Evolutionary conservation across 345 rosid genomes (phyloP).

Genomic region (Durio zibethinus): DNA sequence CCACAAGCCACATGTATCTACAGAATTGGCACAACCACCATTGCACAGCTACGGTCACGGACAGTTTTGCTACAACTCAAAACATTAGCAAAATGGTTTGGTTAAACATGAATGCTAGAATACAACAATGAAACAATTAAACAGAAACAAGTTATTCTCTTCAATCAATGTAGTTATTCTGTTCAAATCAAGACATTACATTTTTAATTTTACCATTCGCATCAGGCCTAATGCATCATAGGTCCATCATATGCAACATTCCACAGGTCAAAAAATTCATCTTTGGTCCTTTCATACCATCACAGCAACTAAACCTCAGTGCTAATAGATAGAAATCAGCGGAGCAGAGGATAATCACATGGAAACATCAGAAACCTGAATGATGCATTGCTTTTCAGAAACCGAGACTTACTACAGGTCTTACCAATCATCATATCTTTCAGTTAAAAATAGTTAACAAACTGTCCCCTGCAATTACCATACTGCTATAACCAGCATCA

Average conservation of each 20-base stretch:
- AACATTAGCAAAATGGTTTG: slow-evolving; percentile 35
- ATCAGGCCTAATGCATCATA: slow-evolving; percentile 18
- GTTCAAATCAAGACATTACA: slow-evolving; percentile 28
- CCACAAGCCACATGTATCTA: slow-evolving; percentile 30
- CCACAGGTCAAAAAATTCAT: slow-evolving; percentile 27
- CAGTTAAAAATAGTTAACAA: slow-evolving; percentile 25
- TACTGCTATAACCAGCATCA: slow-evolving; percentile 33
- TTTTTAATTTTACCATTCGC: slow-evolving; percentile 18
- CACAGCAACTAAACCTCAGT: slow-evolving; percentile 37
- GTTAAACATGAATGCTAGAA: slow-evolving; percentile 19
- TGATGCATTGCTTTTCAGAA: slow-evolving; percentile 24
- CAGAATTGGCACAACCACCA: slow-evolving; percentile 33
- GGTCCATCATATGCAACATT: slow-evolving; percentile 33
- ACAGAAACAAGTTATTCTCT: slow-evolving; percentile 26
- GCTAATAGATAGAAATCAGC: slow-evolving; percentile 27
- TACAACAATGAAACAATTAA: slow-evolving; percentile 30
- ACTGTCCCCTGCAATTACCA: slow-evolving; percentile 30
- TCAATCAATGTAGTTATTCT: slow-evolving; percentile 17
- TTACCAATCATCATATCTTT: slow-evolving; percentile 40
- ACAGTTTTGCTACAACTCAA: slow-evolving; percentile 36
- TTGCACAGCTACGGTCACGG: slow-evolving; percentile 49
- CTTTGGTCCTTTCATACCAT: slow-evolving; percentile 26
- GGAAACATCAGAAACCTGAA: slow-evolving; percentile 28
- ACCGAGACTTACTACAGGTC: slow-evolving; percentile 26
- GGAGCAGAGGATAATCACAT: slow-evolving; percentile 28